phyloP scores from a whole-genome alignment of 2,329 filamentous ascomycete genomes.

The Sporothrix variecibatus region DNA sequence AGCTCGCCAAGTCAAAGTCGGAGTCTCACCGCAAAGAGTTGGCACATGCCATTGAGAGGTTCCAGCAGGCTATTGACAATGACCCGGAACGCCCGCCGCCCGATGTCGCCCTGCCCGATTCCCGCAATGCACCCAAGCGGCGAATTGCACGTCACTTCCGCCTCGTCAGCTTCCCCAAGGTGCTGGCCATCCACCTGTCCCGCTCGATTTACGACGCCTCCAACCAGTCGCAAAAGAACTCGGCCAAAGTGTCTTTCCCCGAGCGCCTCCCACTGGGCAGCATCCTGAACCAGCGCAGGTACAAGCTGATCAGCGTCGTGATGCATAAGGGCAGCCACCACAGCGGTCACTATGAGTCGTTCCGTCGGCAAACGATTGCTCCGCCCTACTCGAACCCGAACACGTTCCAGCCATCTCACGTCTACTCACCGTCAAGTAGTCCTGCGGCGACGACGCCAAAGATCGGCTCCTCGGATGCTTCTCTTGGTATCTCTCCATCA shows the following conservation, averaged over 20 bases:
- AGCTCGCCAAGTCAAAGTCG: conserved; percentile 58
- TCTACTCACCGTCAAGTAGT: conserved; percentile 67
- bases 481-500: neutral
- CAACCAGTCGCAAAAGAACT: conserved; percentile 83
- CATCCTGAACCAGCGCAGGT: conserved; percentile 73
- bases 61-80: conserved; percentile 70
- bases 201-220: conserved; percentile 85
- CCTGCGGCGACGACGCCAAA: conserved; percentile 53
- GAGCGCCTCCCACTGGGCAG: conserved; percentile 83
- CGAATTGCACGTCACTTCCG: conserved; percentile 85
- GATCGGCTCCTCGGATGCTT: conserved; percentile 30
- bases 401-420: conserved; percentile 72
- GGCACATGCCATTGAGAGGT: conserved; percentile 60
- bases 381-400: conserved; percentile 81
- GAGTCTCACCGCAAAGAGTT: conserved; percentile 54
- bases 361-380: conserved; percentile 79
- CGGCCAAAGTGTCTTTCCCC: conserved; percentile 89
- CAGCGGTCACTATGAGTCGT: conserved; percentile 96
- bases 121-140: conserved; percentile 73
- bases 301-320: conserved; percentile 82
- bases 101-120: conserved; percentile 73
- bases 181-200: conserved; percentile 89
- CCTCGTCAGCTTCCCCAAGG: conserved; percentile 83
- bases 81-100: conserved; percentile 79
- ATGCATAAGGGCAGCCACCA: conserved; percentile 95